Percentiles rank a stretch among this genome's conserved stretches.
Evolutionary conservation across 352 stramenopile species (phyloP).

Genomic region (Phytopythium chamaehyphon): DNA sequence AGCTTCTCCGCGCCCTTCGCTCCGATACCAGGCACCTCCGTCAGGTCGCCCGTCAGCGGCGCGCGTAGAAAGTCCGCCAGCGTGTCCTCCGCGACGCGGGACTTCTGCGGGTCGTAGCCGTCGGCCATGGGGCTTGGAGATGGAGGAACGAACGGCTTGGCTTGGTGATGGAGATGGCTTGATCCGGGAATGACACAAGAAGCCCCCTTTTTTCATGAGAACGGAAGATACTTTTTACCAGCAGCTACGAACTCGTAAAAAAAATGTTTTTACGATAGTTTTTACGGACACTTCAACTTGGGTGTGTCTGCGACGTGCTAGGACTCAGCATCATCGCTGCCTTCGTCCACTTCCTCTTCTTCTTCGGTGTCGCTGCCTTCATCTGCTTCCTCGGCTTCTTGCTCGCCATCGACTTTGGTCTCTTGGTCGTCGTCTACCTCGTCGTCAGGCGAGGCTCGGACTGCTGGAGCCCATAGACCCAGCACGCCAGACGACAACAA

Average conservation of each 20-base stretch:
- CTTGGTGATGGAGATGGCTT: slow-evolving; percentile 4
- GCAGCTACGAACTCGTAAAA: too few relatives aligned
- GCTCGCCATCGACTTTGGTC: slow-evolving; percentile 22
- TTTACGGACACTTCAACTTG: slow-evolving; percentile 9
- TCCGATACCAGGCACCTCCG: slow-evolving; percentile 94
- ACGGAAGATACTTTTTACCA: too few relatives aligned
- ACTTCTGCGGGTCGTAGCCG: slow-evolving; percentile 91
- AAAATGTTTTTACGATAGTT: slow-evolving; percentile 17
- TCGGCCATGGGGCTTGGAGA: slow-evolving; percentile 41
- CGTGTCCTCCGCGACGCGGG: slow-evolving; percentile 88
- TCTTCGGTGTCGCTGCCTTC: slow-evolving; percentile 1
- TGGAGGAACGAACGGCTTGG: slow-evolving; percentile 27
- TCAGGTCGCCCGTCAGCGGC: slow-evolving; percentile 90
- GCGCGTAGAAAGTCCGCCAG: slow-evolving; percentile 91
- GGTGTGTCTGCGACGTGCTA: too few relatives aligned
- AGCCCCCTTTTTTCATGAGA: too few relatives aligned
- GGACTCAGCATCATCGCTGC: neutral
- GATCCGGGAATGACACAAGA: too few relatives aligned
- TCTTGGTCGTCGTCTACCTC: slow-evolving; percentile 41
- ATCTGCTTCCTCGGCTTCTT: neutral
- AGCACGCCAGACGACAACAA: slow-evolving; percentile 5
- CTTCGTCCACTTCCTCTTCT: neutral
- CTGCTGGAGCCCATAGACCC: neutral
- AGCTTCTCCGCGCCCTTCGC: slow-evolving; percentile 88
- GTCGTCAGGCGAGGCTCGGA: slow-evolving; percentile 16